A percentile compares a stretch with the other conserved stretches of the same genome.
phyloP scores from a whole-genome alignment of 2,329 filamentous ascomycete species.

The Hymenoscyphus fraxineus region DNA sequence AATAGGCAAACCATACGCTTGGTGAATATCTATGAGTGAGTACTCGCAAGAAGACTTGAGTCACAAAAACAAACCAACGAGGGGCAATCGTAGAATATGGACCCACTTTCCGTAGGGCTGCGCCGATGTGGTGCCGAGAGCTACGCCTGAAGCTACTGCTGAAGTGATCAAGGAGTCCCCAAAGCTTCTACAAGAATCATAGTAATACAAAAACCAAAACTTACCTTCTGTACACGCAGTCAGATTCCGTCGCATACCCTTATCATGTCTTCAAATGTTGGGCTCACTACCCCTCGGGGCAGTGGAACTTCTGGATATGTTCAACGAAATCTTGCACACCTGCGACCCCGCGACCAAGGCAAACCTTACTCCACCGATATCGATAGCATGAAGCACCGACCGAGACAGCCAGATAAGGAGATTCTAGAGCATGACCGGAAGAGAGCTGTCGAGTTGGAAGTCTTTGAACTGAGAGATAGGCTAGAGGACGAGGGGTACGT shows the following conservation, averaged over 20 bases:
- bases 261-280: slow-evolving; percentile 97
- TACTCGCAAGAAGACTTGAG: no score
- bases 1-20: no score
- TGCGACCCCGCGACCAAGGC: slow-evolving; percentile 70
- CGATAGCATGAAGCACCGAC: slow-evolving; percentile 67
- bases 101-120: not conserved
- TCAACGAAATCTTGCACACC: slow-evolving; percentile 87
- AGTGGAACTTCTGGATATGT: slow-evolving; percentile 97
- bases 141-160: no score
- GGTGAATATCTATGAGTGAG: no score
- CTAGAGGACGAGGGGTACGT: slow-evolving; percentile 84
- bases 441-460: slow-evolving; percentile 86
- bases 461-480: slow-evolving; percentile 83
- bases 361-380: slow-evolving; percentile 67
- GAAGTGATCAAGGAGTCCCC: no score
- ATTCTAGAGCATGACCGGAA: slow-evolving; percentile 94
- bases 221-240: not conserved
- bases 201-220: not conserved
- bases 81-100: not conserved
- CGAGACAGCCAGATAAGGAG: slow-evolving; percentile 81
- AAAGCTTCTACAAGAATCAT: no score
- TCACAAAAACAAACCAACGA: no score
- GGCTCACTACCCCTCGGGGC: slow-evolving; percentile 87
- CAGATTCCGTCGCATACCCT: slow-evolving; percentile 27
- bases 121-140: no score